Evolutionary conservation across 1,139 yeast genomes (phyloP).

Genomic region (Protomyces pachydermus): DNA sequence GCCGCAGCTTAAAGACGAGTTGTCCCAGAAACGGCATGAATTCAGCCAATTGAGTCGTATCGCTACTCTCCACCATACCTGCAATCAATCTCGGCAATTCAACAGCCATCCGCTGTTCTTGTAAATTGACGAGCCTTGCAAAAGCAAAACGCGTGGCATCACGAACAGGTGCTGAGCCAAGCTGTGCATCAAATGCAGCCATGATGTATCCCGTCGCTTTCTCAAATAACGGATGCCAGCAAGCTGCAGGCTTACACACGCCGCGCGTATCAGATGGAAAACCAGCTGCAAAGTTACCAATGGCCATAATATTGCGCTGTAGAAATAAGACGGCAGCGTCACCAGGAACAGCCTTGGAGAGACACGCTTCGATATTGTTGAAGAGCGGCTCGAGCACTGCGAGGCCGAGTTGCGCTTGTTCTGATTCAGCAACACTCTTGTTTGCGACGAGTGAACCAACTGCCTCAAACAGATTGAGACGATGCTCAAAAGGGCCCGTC

Average conservation of each 20-base stretch:
- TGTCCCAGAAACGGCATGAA: conserved; percentile 85
- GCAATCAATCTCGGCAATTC: conserved; percentile 71
- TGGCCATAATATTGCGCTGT: conserved; percentile 81
- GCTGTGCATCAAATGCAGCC: conserved; percentile 73
- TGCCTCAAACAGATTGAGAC: conserved; percentile 76
- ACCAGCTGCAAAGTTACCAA: conserved; percentile 86
- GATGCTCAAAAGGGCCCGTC: conserved; percentile 67
- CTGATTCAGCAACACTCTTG: conserved; percentile 33
- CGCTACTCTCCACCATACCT: conserved; percentile 63
- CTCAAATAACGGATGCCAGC: conserved; percentile 49
- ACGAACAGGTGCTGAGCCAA: conserved; percentile 63
- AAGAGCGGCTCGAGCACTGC: conserved; percentile 73
- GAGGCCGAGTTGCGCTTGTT: conserved; percentile 46
- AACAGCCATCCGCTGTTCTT: conserved; percentile 51
- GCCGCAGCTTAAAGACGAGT: conserved; percentile 70
- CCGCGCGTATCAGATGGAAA: conserved; percentile 47
- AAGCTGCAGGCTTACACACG: conserved; percentile 33
- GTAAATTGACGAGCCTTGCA: conserved; percentile 75
- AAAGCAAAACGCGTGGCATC: conserved; percentile 84
- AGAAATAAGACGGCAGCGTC: conserved; percentile 57
- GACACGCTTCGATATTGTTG: conserved; percentile 58
- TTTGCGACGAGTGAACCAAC: conserved; percentile 56
- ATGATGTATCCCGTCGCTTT: conserved; percentile 77
- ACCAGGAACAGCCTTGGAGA: conserved; percentile 39
- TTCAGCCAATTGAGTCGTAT: conserved; percentile 64